Conservation (phyloP, 805 yeast genomes). For the Ogataea pignaliae region DNA sequence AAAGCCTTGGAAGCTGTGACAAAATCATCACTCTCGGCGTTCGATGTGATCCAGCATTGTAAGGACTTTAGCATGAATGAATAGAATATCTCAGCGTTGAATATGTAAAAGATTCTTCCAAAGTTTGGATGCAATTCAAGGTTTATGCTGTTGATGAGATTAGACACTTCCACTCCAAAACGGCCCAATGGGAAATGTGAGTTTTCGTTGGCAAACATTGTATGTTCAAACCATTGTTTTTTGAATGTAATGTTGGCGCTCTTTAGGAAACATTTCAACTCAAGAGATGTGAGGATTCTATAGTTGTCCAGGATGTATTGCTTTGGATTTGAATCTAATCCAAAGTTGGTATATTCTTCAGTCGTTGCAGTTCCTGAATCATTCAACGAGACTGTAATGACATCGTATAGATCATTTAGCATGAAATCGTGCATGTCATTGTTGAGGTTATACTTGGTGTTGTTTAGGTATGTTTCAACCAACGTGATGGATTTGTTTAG, state of each 20-base stretch:
- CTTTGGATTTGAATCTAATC: conserved; percentile 41
- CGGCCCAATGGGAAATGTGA: conserved; percentile 47
- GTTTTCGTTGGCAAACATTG: conserved; percentile 52
- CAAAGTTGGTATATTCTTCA: conserved; percentile 43
- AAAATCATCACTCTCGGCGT: conserved; percentile 49
- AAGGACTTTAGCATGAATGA: conserved; percentile 53
- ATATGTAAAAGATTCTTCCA: conserved; percentile 38
- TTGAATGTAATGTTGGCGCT: conserved; percentile 57
- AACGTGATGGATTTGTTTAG: conserved; percentile 27
- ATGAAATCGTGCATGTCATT: conserved; percentile 37
- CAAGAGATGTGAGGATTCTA: conserved; percentile 48
- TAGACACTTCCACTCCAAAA: conserved; percentile 32
- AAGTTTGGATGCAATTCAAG: conserved; percentile 32
- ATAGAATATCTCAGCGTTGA: conserved; percentile 50
- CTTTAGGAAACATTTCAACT: conserved; percentile 49
- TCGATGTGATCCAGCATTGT: conserved; percentile 61
- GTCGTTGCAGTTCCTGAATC: conserved; percentile 40
- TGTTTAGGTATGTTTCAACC: conserved; percentile 34
- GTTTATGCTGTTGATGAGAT: conserved; percentile 17
- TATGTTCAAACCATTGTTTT: conserved; percentile 58
- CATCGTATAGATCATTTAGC: conserved; percentile 36
- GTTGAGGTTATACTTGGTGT: conserved; percentile 34
- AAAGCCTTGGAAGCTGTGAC: conserved; percentile 46
- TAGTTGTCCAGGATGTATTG: conserved; percentile 40
- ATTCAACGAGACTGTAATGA: conserved; percentile 33